Percentiles rank a stretch among this genome's conserved stretches.
These are phyloP conservation scores for Megacollybia marginata DNA, from an alignment of 768 basidiomycete species.

Conservation along the genomic window DNA sequence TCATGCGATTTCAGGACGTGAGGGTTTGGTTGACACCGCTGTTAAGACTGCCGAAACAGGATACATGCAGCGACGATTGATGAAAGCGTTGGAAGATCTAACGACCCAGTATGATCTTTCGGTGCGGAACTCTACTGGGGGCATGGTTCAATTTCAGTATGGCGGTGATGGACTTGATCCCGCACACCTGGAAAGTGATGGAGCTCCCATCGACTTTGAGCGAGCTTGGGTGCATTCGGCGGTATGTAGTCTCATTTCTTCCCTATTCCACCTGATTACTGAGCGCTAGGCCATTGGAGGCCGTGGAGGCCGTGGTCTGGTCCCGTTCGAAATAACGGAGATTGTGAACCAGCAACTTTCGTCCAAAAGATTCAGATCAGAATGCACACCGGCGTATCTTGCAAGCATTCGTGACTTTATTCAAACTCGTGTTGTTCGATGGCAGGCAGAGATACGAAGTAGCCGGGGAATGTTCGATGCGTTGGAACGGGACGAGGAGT, in stretches of 20 bases:
- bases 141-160: slow-evolving; percentile 94
- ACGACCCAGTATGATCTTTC: slow-evolving; percentile 95
- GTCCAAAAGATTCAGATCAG: slow-evolving; percentile 50
- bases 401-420: slow-evolving; percentile 68
- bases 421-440: slow-evolving; percentile 52
- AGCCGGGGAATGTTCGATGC: slow-evolving; percentile 82
- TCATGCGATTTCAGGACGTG: slow-evolving; percentile 97
- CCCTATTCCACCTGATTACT: slow-evolving; percentile 3
- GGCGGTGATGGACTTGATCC: slow-evolving; percentile 98
- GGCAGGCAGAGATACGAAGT: slow-evolving; percentile 59
- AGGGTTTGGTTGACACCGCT: slow-evolving; percentile 97
- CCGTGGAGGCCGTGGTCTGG: slow-evolving; percentile 52
- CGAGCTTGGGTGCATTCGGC: slow-evolving; percentile 83
- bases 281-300: slow-evolving; percentile 51
- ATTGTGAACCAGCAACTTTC: slow-evolving; percentile 59
- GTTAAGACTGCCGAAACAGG: slow-evolving; percentile 99
- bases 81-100: slow-evolving; percentile 98
- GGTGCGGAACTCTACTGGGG: slow-evolving; percentile 90
- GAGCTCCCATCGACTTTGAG: slow-evolving; percentile 84
- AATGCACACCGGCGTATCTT: slow-evolving; percentile 68
- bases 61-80: slow-evolving; percentile 97
- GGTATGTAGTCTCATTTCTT: slow-evolving; percentile 30
- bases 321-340: slow-evolving; percentile 83
- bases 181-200: slow-evolving; percentile 92
- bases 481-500: slow-evolving; percentile 62